Evolutionary conservation across 106 monocot species (phyloP).

Genomic region (Chionographis japonica): DNA sequence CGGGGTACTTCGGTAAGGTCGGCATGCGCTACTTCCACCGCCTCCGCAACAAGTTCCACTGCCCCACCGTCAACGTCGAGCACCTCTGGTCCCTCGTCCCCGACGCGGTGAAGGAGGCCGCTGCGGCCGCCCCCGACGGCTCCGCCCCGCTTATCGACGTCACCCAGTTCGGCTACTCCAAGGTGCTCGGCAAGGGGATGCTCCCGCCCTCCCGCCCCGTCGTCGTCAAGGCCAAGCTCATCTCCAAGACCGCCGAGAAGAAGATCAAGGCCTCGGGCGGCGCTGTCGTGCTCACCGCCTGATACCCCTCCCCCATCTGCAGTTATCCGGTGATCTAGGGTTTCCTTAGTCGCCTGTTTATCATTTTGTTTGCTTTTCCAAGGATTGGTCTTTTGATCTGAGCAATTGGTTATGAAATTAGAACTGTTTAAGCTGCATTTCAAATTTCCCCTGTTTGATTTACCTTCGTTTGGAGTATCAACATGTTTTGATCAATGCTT

Average conservation of each 20-base stretch:
- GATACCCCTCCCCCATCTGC: conserved; percentile 1
- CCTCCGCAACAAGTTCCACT: conserved; percentile 81
- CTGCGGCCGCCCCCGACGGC: conserved; percentile 8
- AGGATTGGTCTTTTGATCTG: no score
- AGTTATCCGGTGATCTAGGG: no score
- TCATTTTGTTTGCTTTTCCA: background rate
- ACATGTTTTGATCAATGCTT: no score
- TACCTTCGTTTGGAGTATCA: no score
- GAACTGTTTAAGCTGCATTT: no score
- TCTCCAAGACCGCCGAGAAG: conserved; percentile 77
- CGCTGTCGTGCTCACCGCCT: conserved; percentile 70
- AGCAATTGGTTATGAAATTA: no score
- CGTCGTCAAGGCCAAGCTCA: conserved; percentile 75
- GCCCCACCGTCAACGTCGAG: conserved; percentile 58
- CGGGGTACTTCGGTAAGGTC: conserved; percentile 86
- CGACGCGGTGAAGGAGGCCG: conserved; percentile 45
- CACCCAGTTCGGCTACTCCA: conserved; percentile 69
- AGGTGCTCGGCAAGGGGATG: conserved; percentile 73
- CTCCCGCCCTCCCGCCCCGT: conserved; percentile 37
- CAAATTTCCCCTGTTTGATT: no score
- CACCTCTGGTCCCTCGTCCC: conserved; percentile 56
- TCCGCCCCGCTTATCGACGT: conserved; percentile 59
- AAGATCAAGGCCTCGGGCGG: conserved; percentile 85
- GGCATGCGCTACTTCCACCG: conserved; percentile 88
- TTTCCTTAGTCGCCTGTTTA: background rate